Base-by-base conservation (phyloP, 139 green algal genomes). In the Mesotaenium endlicherianum region DNA sequence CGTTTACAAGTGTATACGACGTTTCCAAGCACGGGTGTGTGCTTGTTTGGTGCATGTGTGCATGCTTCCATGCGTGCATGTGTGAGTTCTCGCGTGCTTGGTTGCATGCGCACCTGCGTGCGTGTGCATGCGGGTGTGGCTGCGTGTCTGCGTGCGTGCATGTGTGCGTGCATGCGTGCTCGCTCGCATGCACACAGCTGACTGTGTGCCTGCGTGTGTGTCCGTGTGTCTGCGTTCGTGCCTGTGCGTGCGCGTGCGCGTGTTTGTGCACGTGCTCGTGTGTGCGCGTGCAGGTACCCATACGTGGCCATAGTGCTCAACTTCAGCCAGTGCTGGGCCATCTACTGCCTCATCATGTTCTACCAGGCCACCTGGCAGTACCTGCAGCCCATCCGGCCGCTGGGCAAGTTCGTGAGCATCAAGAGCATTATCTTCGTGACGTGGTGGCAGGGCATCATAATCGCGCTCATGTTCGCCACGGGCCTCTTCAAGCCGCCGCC, bases 351-450 rank as follows among this genome's bases (percentile, higher is more conserved):
- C 58, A 82, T 97, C 67, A 87, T 97, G 26, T 98, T 98, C 88
- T 98, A 98, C 86, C 85, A 95, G 69, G 95, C 94, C 39, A 93
- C 93, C 1, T 88, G 94, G 69, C 94, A 97, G 70, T 90, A 97
- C 42, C 92, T 98, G 76, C 87, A 88, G 78, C 94, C 94, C 14
- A 97, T 94, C 90, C 95, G 94, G 55, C 95, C 95, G 1, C 80
- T 98, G 2, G 67, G 97, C 43, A 98, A 98, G 90, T 97, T 98
- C 79, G 70, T 95, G 34, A 43, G 97, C 41, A 92, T 98, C 82
- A 98, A 98, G 88, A 80, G 89, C 2, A 94, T 98, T 42, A 93
- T 98, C 43, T 98, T 98, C 90, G 84, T 98, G 20, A 97, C 94
- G 1, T 98, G 96, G 83, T 98, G 95, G 95, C 95, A 98, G 92